Conservation (phyloP, 345 rosid genomes). For the Microthlaspi erraticum region DNA sequence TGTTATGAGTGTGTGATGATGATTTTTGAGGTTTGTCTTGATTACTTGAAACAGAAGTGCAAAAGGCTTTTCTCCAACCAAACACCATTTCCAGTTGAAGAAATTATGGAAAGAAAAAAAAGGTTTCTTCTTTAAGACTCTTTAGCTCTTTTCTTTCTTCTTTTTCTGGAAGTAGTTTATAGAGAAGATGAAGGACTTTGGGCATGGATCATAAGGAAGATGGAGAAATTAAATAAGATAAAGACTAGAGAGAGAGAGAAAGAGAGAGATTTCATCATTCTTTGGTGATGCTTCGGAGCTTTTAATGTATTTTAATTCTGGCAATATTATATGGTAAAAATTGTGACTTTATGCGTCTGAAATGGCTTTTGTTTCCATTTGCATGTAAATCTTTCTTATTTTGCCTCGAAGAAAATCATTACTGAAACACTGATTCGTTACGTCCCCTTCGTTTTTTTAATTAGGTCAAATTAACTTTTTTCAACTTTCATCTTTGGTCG, state of each 20-base stretch:
- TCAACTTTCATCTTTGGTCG: neutral
- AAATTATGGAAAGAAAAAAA: neutral
- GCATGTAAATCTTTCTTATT: slow-evolving; percentile 35
- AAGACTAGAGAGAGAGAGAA: slow-evolving; percentile 31
- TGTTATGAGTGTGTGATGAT: slow-evolving; percentile 15
- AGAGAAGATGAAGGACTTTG: slow-evolving; percentile 23
- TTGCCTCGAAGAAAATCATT: slow-evolving; percentile 34
- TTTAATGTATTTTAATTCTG: neutral
- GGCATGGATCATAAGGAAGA: slow-evolving; percentile 31
- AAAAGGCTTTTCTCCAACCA: slow-evolving; percentile 52
- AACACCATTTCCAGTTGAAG: slow-evolving; percentile 36
- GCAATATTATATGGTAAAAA: slow-evolving; percentile 24
- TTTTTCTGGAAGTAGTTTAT: neutral
- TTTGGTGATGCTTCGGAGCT: neutral
- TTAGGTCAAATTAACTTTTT: slow-evolving; percentile 13
- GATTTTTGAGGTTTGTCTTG: slow-evolving; percentile 48
- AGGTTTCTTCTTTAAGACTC: neutral
- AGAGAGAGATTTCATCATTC: slow-evolving; percentile 8
- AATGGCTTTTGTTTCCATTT: slow-evolving; percentile 36
- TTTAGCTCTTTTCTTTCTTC: neutral
- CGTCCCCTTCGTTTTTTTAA: slow-evolving; percentile 1
- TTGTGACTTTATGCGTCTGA: slow-evolving; percentile 36
- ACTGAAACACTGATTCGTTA: slow-evolving; percentile 34
- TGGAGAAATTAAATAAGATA: slow-evolving; percentile 47
- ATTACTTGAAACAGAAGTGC: slow-evolving; percentile 69